These are phyloP conservation scores for Endothia cerciana DNA, from an alignment of 2,329 filamentous ascomycete species.

Conservation along the genomic window DNA sequence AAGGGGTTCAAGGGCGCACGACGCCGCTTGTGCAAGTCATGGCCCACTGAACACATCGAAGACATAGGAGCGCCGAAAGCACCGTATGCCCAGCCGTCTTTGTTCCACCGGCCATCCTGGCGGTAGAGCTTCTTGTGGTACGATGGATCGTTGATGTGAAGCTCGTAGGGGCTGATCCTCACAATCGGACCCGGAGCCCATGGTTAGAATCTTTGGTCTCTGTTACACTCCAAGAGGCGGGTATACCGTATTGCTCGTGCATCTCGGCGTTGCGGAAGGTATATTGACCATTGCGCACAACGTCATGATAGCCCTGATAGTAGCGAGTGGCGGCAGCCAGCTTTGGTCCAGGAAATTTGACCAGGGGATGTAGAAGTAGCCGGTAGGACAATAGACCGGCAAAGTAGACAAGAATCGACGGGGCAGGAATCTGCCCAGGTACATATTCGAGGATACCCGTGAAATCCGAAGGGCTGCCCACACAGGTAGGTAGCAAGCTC, in stretches of 20 bases:
- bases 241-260: slow-evolving; percentile 47
- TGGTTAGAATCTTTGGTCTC: too few species aligned
- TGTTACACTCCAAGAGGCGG: too few species aligned
- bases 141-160: slow-evolving; percentile 11
- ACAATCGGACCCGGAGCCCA: too few species aligned
- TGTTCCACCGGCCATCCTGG: slow-evolving; percentile 23
- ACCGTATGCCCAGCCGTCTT: slow-evolving; percentile 18
- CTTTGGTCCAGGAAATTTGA: slow-evolving; percentile 45
- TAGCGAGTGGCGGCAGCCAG: slow-evolving; percentile 45
- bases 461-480: too few species aligned
- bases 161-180: slow-evolving; percentile 18
- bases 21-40: slow-evolving; percentile 6
- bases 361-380: slow-evolving; percentile 44
- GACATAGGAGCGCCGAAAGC: slow-evolving; percentile 10
- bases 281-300: slow-evolving; percentile 47
- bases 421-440: too few species aligned
- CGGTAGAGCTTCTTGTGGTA: slow-evolving; percentile 29
- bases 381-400: slow-evolving; percentile 27
- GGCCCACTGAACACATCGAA: slow-evolving; percentile 12
- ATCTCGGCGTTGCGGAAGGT: slow-evolving; percentile 46
- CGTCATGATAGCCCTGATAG: slow-evolving; percentile 50
- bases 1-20: neutral
- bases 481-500: too few species aligned
- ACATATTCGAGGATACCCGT: too few species aligned
- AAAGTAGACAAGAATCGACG: neutral